Evolutionary conservation across 2,329 filamentous ascomycete species (phyloP).

Genomic region (Sarocladiaceae sp.): DNA sequence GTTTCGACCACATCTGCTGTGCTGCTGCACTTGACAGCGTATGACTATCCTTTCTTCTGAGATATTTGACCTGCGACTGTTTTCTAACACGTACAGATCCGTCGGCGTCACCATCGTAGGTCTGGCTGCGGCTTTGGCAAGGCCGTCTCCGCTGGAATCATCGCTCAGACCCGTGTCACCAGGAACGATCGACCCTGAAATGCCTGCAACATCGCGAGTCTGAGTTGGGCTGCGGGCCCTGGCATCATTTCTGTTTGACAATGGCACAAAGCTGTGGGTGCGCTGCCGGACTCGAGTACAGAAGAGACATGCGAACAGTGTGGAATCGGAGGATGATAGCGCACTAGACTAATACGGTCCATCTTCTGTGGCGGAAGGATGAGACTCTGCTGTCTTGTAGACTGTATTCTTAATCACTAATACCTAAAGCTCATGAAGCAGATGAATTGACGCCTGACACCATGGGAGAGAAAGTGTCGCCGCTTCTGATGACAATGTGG

Average conservation of each 20-base stretch:
- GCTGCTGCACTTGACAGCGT: background rate
- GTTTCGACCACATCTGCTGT: background rate
- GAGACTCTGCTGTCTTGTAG: background rate
- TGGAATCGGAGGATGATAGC: background rate
- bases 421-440: conserved; percentile 2
- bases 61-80: background rate
- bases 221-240: background rate
- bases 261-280: background rate
- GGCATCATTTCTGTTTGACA: background rate
- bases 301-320: background rate
- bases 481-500: background rate
- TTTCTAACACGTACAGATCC: conserved; percentile 13
- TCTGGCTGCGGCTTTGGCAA: conserved; percentile 14
- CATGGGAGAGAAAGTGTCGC: background rate
- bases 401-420: background rate
- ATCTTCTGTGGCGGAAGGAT: no score
- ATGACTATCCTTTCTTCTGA: background rate
- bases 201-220: background rate
- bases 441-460: no score
- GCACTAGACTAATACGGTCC: background rate
- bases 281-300: background rate
- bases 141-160: background rate
- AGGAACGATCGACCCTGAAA: background rate
- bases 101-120: conserved; percentile 17
- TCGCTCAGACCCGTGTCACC: background rate